Conservation (phyloP, 352 stramenopile species). For the Globisporangium yorkense region DNA sequence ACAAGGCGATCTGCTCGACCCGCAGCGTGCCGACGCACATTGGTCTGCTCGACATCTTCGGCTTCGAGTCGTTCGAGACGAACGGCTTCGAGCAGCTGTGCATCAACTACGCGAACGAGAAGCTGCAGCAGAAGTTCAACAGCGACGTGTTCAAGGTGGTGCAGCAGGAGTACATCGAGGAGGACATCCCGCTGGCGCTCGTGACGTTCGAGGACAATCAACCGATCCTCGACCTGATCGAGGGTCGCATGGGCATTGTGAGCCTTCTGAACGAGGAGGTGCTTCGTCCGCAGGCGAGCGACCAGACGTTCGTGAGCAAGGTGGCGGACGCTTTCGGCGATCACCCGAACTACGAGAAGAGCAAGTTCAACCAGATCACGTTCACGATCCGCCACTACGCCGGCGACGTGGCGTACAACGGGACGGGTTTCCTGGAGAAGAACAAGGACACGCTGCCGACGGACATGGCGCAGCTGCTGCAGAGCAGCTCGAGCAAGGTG, state of each 20-base stretch:
- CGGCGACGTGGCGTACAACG: conserved; percentile 78
- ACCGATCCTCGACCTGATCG: conserved; percentile 87
- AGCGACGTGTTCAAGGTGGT: conserved; percentile 94
- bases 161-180: conserved; percentile 92
- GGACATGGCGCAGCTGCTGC: conserved; percentile 74
- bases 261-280: conserved; percentile 95
- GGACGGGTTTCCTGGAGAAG: conserved; percentile 70
- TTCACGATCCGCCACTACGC: conserved; percentile 84
- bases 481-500: conserved; percentile 43
- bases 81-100: conserved; percentile 91
- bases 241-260: conserved; percentile 86
- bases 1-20: conserved; percentile 76
- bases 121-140: conserved; percentile 89
- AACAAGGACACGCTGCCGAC: conserved; percentile 84
- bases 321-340: conserved; percentile 68
- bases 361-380: conserved; percentile 73
- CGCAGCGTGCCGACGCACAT: conserved; percentile 79
- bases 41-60: conserved; percentile 94
- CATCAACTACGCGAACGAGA: conserved; percentile 96
- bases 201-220: conserved; percentile 92
- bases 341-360: conserved; percentile 83
- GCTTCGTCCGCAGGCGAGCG: conserved; percentile 77
- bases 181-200: conserved; percentile 82
- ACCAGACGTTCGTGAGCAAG: conserved; percentile 82
- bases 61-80: conserved; percentile 92